Evolutionary conservation across 495 filamentous ascomycete species (phyloP).

Genomic region (Neurospora sp.): DNA sequence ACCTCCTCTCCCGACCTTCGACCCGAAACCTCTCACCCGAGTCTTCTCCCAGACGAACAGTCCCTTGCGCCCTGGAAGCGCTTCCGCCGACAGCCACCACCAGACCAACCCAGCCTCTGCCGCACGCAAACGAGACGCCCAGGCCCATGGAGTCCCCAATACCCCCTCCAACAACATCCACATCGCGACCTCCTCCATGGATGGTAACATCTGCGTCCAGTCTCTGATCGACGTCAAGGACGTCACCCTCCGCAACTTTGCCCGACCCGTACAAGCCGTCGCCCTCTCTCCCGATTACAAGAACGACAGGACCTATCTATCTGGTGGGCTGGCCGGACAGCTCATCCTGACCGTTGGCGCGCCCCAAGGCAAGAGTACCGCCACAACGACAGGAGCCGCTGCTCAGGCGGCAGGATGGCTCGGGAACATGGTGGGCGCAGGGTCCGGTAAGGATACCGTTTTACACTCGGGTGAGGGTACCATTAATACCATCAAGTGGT

Average conservation of each 20-base stretch:
- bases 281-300: conserved; percentile 89
- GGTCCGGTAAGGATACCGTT: conserved; percentile 75
- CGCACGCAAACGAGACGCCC: conserved; percentile 37
- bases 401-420: conserved; percentile 84
- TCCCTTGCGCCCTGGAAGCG: conserved; percentile 21
- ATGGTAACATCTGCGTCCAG: conserved; percentile 85
- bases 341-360: conserved; percentile 83
- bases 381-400: conserved; percentile 69
- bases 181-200: conserved; percentile 87
- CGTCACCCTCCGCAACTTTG: conserved; percentile 85
- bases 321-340: conserved; percentile 81
- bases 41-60: conserved; percentile 35
- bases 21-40: conserved; percentile 40
- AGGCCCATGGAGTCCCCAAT: conserved; percentile 39
- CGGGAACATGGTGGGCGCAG: conserved; percentile 68
- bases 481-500: conserved; percentile 89
- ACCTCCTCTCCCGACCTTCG: conserved; percentile 55
- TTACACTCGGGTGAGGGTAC: conserved; percentile 87
- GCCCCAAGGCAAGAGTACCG: conserved; percentile 62
- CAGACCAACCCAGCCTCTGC: conserved; percentile 39
- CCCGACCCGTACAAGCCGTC: conserved; percentile 79
- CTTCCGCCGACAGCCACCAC: conserved; percentile 37
- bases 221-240: conserved; percentile 66
- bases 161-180: conserved; percentile 79
- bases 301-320: conserved; percentile 75